A percentile compares a stretch with the other conserved stretches of the same genome.
phyloP scores from a whole-genome alignment of 1,284 basidiomycete genomes.

The Pulchroboletus neoregius region DNA sequence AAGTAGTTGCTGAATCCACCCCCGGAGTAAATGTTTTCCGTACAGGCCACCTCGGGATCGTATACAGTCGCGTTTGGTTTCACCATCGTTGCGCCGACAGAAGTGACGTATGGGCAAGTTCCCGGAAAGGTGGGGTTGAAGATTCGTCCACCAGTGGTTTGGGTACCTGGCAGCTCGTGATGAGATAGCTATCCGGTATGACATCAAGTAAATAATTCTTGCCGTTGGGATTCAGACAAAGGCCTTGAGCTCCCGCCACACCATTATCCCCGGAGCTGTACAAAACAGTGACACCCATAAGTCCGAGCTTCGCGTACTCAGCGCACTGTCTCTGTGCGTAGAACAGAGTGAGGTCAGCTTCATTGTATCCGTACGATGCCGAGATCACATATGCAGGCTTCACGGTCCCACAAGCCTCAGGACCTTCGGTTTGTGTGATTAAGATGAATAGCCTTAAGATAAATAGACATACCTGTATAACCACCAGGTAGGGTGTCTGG shows the following conservation, averaged over 20 bases:
- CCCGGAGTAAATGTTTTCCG: constrained; percentile 34
- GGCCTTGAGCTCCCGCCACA: constrained; percentile 40
- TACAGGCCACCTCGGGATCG: constrained; percentile 32
- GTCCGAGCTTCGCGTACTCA: constrained; percentile 51
- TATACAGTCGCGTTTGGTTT: constrained; percentile 32
- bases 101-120: constrained; percentile 44
- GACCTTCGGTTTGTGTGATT: constrained; percentile 19
- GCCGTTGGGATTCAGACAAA: constrained; percentile 43
- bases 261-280: constrained; percentile 50
- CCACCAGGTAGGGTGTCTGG: constrained; percentile 48
- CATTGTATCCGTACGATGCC: constrained; percentile 48
- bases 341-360: constrained; percentile 41
- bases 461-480: constrained; percentile 23
- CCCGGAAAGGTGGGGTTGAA: constrained; percentile 50
- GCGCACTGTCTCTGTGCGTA: constrained; percentile 49
- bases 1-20: constrained; percentile 46
- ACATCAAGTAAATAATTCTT: background rate
- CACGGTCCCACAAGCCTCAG: constrained; percentile 47
- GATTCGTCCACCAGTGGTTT: constrained; percentile 20
- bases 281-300: constrained; percentile 47
- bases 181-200: background rate
- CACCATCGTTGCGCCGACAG: constrained; percentile 46
- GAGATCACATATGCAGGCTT: constrained; percentile 49
- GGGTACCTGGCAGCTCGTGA: constrained; percentile 3
- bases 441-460: background rate